Conservation (phyloP, 257 asterid species). For the Nicotiana undulata region DNA sequence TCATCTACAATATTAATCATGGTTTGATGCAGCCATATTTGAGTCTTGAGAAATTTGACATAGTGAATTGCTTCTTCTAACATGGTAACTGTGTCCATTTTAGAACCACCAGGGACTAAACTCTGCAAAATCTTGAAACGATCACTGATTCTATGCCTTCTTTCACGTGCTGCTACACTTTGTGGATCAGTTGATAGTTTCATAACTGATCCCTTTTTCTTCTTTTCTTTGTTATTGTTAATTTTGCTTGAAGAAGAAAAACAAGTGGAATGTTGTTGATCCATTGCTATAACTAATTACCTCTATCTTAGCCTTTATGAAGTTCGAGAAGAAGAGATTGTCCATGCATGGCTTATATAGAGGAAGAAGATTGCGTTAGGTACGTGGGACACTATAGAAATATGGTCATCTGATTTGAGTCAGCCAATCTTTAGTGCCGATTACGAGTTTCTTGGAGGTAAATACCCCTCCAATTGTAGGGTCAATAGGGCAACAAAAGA, state of each 20-base stretch:
- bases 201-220: slow-evolving; percentile 10
- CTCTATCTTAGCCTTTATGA: not conserved
- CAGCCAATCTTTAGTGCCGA: slow-evolving; percentile 22
- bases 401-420: not conserved
- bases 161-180: slow-evolving; percentile 71
- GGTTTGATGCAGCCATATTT: slow-evolving; percentile 58
- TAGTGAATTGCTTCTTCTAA: slow-evolving; percentile 77
- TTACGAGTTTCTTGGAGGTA: slow-evolving; percentile 9
- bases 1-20: slow-evolving; percentile 28
- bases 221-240: slow-evolving; percentile 12
- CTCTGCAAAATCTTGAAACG: slow-evolving; percentile 73
- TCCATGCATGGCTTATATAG: slow-evolving; percentile 14
- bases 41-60: slow-evolving; percentile 70
- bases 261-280: slow-evolving; percentile 5
- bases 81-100: slow-evolving; percentile 77
- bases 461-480: not conserved
- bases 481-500: slow-evolving; percentile 19
- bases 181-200: slow-evolving; percentile 79
- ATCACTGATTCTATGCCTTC: slow-evolving; percentile 79
- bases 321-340: not conserved
- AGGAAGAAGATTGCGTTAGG: slow-evolving; percentile 14
- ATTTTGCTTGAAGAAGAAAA: slow-evolving; percentile 16
- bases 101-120: slow-evolving; percentile 71
- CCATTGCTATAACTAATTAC: slow-evolving; percentile 5
- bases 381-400: not conserved